phyloP scores from a whole-genome alignment of 805 yeast genomes.

The Tetrapisispora phaffii region DNA sequence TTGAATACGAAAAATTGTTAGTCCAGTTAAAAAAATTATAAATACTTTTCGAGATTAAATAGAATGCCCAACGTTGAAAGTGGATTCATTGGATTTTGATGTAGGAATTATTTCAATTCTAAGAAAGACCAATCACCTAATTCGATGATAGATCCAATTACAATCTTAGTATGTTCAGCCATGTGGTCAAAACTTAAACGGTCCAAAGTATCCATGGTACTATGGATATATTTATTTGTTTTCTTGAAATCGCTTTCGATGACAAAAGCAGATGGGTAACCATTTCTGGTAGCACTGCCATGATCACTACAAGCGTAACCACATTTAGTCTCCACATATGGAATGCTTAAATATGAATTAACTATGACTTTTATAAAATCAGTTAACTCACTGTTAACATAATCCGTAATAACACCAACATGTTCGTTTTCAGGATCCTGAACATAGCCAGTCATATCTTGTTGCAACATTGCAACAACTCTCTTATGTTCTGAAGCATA shows the following conservation, averaged over 20 bases:
- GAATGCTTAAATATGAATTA: slow-evolving; percentile 52
- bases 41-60: neutral
- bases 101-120: neutral
- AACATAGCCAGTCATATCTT: slow-evolving; percentile 87
- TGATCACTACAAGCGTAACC: slow-evolving; percentile 95
- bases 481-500: slow-evolving; percentile 38
- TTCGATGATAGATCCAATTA: slow-evolving; percentile 65
- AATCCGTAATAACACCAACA: slow-evolving; percentile 75
- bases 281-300: slow-evolving; percentile 71
- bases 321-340: slow-evolving; percentile 66
- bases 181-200: slow-evolving; percentile 69
- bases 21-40: neutral
- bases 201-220: slow-evolving; percentile 71
- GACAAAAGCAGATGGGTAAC: slow-evolving; percentile 77
- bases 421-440: slow-evolving; percentile 45
- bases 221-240: slow-evolving; percentile 65
- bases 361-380: slow-evolving; percentile 54
- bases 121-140: slow-evolving; percentile 33
- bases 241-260: slow-evolving; percentile 64
- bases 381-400: slow-evolving; percentile 45
- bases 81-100: neutral
- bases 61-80: neutral
- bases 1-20: neutral
- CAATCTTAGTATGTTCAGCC: slow-evolving; percentile 69
- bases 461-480: slow-evolving; percentile 81